A percentile compares a stretch with the other conserved stretches of the same genome.
These are phyloP conservation scores for Poronia punctata DNA, from an alignment of 495 filamentous ascomycete genomes.

Conservation along the genomic window DNA sequence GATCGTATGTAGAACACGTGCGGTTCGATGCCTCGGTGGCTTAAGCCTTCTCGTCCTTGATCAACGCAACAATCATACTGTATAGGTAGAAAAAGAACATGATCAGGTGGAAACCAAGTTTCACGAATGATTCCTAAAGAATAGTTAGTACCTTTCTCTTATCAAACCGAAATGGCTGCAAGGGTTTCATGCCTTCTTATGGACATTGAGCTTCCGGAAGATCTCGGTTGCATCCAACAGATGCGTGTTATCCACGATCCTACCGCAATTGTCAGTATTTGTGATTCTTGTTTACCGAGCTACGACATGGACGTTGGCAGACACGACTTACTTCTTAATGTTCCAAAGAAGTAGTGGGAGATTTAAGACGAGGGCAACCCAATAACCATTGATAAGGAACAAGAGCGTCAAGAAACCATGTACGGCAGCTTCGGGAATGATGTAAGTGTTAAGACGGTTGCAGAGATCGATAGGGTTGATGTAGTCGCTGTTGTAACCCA, in stretches of 20 bases:
- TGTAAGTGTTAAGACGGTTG: constrained; percentile 99
- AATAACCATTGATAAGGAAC: constrained; percentile 98
- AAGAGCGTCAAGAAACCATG: constrained; percentile 90
- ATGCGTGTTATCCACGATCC: constrained; percentile 95
- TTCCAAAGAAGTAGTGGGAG: constrained; percentile 90
- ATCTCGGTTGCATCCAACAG: constrained; percentile 98
- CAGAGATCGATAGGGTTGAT: constrained; percentile 99
- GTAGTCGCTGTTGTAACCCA: constrained; percentile 66
- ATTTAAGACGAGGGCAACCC: constrained; percentile 88
- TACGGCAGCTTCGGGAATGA: constrained; percentile 96
- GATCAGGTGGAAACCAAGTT: constrained; percentile 96
- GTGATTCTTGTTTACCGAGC: neutral
- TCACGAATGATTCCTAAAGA: constrained; percentile 91
- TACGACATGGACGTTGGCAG: neutral
- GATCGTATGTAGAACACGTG: neutral
- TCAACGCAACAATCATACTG: constrained; percentile 98
- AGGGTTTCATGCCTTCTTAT: constrained; percentile 76
- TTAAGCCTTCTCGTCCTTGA: constrained; percentile 88
- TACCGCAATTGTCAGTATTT: constrained; percentile 33
- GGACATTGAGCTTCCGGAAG: constrained; percentile 96
- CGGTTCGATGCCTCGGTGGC: neutral
- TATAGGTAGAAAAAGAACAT: constrained; percentile 99
- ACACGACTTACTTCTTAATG: constrained; percentile 76
- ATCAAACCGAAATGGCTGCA: neutral
- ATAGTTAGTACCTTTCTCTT: neutral